phyloP scores from a whole-genome alignment of 768 basidiomycete genomes.

The Russula abietina region DNA sequence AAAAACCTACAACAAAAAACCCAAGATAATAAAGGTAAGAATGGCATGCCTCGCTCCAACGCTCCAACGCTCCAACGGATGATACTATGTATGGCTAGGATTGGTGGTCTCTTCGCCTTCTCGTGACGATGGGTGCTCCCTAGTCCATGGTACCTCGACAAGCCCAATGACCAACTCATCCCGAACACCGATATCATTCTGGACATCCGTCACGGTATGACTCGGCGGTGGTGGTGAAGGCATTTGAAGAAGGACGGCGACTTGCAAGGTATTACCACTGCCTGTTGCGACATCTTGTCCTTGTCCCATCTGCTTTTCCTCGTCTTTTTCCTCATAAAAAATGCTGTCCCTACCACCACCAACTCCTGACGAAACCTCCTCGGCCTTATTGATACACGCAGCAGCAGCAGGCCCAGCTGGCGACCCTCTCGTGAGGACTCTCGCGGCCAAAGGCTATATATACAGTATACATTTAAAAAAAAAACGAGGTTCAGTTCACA shows the following conservation, averaged over 20 bases:
- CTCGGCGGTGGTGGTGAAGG: constrained; percentile 9
- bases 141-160: constrained; percentile 13
- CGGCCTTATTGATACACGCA: too few species aligned
- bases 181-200: not conserved
- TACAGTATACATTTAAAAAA: too few species aligned
- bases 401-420: too few species aligned
- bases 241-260: constrained; percentile 24
- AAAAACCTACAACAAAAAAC: not conserved
- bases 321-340: not conserved
- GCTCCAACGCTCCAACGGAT: too few species aligned
- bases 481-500: too few species aligned
- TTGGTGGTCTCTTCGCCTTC: too few species aligned
- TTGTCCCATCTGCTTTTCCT: too few species aligned
- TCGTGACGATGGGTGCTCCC: not conserved
- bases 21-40: not conserved
- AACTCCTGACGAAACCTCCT: not conserved
- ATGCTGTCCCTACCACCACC: too few species aligned
- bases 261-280: not conserved
- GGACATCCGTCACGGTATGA: not conserved
- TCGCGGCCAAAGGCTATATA: constrained; percentile 17
- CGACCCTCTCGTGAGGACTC: not conserved
- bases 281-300: too few species aligned
- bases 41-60: not conserved
- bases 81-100: not conserved
- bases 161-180: constrained; percentile 17